Evolutionary conservation across 2,329 filamentous ascomycete genomes (phyloP).

Genomic region (Cercospora beticola): DNA sequence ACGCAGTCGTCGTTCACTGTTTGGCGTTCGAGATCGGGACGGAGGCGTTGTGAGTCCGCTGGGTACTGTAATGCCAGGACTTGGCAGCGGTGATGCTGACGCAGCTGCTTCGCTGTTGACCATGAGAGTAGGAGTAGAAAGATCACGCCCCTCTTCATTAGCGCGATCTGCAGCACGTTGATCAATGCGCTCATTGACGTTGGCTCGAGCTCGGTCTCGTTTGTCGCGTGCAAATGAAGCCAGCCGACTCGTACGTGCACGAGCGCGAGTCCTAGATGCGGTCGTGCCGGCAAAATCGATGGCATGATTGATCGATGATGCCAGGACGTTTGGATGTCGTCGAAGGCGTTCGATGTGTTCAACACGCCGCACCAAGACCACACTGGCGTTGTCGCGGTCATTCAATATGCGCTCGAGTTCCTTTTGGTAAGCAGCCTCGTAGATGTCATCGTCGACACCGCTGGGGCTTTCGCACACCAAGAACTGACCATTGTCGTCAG

Average conservation of each 20-base stretch:
- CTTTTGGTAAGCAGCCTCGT: conserved; percentile 81
- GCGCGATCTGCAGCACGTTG: conserved; percentile 18
- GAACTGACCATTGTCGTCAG: conserved; percentile 37
- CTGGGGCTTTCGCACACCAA: conserved; percentile 27
- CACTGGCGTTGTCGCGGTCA: conserved; percentile 49
- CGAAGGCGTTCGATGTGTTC: conserved; percentile 40
- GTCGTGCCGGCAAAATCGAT: conserved; percentile 27
- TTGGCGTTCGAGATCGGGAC: conserved; percentile 19
- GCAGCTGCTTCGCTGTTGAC: conserved; percentile 8
- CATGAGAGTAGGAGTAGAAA: conserved; percentile 10
- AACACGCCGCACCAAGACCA: conserved; percentile 57
- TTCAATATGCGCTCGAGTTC: conserved; percentile 72
- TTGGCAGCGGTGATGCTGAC: conserved; percentile 10
- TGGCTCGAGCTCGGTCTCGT: conserved; percentile 23
- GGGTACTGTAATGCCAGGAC: conserved; percentile 7
- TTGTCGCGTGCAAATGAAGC: conserved; percentile 26
- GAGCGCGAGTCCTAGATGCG: conserved; percentile 23
- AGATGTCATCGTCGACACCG: conserved; percentile 55
- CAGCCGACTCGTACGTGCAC: conserved; percentile 22
- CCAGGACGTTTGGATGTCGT: conserved; percentile 26
- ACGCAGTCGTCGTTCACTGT: conserved; percentile 23
- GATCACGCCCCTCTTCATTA: conserved; percentile 14
- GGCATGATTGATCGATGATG: conserved; percentile 26
- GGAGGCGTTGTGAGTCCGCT: conserved; percentile 17
- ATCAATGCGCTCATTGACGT: conserved; percentile 22